A percentile compares a stretch with the other conserved stretches of the same genome.
These are phyloP conservation scores for Carex scoparia DNA, from an alignment of 176 grass and related monocot species.

Conservation along the genomic window DNA sequence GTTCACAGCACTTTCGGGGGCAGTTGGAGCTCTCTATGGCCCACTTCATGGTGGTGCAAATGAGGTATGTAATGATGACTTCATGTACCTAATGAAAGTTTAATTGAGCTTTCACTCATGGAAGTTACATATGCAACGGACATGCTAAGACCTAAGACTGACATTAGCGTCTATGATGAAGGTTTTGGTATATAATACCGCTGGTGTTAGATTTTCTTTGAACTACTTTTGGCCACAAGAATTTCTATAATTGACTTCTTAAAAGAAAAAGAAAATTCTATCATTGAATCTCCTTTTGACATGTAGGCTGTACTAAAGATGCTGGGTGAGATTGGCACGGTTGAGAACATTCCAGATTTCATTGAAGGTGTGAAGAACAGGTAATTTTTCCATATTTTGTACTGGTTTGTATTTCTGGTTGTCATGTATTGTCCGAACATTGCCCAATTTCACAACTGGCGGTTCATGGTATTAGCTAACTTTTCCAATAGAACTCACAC, in stretches of 20 bases:
- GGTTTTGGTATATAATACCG: neutral
- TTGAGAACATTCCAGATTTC: slow-evolving; percentile 88
- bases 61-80: slow-evolving; percentile 48
- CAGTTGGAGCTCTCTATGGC: slow-evolving; percentile 95
- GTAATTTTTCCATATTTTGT: slow-evolving; percentile 31
- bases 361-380: slow-evolving; percentile 97
- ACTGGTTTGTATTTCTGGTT: neutral
- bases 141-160: neutral
- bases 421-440: neutral
- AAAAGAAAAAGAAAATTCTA: neutral
- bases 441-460: neutral
- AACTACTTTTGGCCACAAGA: neutral
- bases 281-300: slow-evolving; percentile 2
- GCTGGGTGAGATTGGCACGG: slow-evolving; percentile 85
- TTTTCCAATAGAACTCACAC: neutral
- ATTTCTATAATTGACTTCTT: neutral
- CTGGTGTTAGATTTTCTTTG: neutral
- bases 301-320: slow-evolving; percentile 94
- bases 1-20: slow-evolving; percentile 90
- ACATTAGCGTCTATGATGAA: neutral
- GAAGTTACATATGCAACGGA: neutral
- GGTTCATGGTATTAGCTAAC: neutral
- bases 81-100: slow-evolving; percentile 1
- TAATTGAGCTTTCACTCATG: neutral
- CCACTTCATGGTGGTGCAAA: slow-evolving; percentile 97